Base-by-base conservation (phyloP, 805 yeast genomes). In the Metschnikowia kofuensis region DNA sequence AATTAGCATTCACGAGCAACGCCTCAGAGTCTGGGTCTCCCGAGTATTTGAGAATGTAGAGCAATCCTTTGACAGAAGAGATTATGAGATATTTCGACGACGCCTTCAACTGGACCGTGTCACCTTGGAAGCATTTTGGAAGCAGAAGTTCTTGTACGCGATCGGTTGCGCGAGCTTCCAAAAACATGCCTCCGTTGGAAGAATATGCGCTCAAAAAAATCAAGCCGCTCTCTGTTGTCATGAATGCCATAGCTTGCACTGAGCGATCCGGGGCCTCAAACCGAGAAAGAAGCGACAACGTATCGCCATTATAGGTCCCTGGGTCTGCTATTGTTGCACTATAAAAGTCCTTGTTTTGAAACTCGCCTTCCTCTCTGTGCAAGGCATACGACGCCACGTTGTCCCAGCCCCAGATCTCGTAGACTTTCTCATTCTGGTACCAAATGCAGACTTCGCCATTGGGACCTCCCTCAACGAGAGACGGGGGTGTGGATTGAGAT, bases 401-500 rank as follows among this genome's bases (percentile, higher is more conserved):
- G 2, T 28, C 40, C 70, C 74, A 68, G 46, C 62, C 64, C 76
- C 76, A 72, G 13, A 70, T 50, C 49, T 71, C 72, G 13, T 69
- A 32, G 2, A 52, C 38, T 2, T 42, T 27, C 10, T 52, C 35
- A 6, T 41, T 39, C 1, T 61, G 60, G 50, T 58, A 65, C 37
- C 67, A 51, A 6, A 70, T 52, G 36, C 65, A 50, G 21, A 71
- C 40, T 40, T 70, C 75, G 9, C 75, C 75, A 35, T 56, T 44
- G 13, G 63, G 61, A 1, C 74, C 74, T 35, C 55, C 54, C 32
- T 63, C 69, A 26, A 65, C 55, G 21, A 53, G 47, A 13, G 44
- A 37, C 11, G 47, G 44, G 38, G 48, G 27, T 21, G 29, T 26
- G 35, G 26, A 31, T 31, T 21, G 7, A 11, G 15, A 36, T 26